A percentile compares a stretch with the other conserved stretches of the same genome.
phyloP scores from a whole-genome alignment of 257 asterid genomes.

The Fraxinus cuspidata region DNA sequence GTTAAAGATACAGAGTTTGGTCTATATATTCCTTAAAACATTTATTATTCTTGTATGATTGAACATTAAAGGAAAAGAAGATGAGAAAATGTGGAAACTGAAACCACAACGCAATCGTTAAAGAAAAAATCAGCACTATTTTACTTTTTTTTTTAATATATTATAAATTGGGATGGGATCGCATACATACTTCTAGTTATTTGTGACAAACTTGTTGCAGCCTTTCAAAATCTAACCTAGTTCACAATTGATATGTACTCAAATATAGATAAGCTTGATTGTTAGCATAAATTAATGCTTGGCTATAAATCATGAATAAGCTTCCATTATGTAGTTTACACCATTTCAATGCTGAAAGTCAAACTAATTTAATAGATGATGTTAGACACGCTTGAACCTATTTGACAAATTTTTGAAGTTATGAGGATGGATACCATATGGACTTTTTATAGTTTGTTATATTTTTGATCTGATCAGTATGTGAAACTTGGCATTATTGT shows the following conservation, averaged over 20 bases:
- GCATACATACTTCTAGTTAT: neutral
- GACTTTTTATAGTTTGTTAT: neutral
- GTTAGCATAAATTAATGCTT: neutral
- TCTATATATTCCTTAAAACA: neutral
- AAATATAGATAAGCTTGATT: neutral
- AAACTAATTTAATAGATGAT: neutral
- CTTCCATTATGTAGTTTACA: neutral
- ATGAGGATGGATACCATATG: neutral
- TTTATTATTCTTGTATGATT: neutral
- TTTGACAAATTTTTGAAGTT: neutral
- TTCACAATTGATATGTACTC: neutral
- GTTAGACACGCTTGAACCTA: neutral
- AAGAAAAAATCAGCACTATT: neutral
- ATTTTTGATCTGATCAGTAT: slow-evolving; percentile 10
- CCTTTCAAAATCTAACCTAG: neutral
- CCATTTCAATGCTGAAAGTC: neutral
- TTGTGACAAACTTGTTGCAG: neutral
- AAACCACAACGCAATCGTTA: neutral
- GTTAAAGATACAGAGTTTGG: neutral
- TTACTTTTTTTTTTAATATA: neutral
- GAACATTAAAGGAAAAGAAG: neutral
- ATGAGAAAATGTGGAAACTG: neutral
- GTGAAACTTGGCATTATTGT: slow-evolving; percentile 2
- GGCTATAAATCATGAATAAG: neutral
- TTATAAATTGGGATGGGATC: neutral